These are phyloP conservation scores for Flaveria bidentis DNA, from an alignment of 129 eudicot species.

Conservation along the genomic window DNA sequence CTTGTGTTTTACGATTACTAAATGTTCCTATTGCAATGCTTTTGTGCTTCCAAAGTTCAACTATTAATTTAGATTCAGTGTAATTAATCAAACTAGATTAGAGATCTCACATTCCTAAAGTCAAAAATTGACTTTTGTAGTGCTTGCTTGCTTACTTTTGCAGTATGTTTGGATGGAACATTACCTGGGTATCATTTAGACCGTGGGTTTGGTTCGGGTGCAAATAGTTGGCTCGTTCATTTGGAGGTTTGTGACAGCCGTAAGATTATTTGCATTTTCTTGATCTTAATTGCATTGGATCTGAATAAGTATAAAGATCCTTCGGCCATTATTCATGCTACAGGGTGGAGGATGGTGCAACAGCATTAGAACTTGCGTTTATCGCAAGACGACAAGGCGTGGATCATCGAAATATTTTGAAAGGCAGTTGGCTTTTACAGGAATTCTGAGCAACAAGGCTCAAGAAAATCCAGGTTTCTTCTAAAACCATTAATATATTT, in stretches of 20 bases:
- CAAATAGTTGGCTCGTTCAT: conserved; percentile 93
- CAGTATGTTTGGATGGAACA: conserved; percentile 97
- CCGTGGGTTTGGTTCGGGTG: conserved; percentile 88
- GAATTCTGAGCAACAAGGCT: conserved; percentile 44
- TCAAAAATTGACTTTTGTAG: conserved; percentile 27
- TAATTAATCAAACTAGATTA: not conserved
- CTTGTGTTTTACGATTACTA: not conserved
- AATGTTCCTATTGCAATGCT: not conserved
- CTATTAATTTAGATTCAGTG: not conserved
- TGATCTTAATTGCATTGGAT: conserved; percentile 15
- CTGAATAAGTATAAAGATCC: not conserved
- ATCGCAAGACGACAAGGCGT: conserved; percentile 34
- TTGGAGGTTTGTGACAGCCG: conserved; percentile 62
- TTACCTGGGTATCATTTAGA: conserved; percentile 88
- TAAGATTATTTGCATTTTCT: not conserved
- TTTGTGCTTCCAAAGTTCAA: not conserved
- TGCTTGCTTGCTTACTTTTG: conserved; percentile 12
- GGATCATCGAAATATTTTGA: conserved; percentile 43
- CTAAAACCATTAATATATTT: not conserved
- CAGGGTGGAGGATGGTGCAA: conserved; percentile 66
- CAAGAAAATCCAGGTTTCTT: conserved; percentile 50
- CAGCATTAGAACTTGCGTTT: conserved; percentile 37
- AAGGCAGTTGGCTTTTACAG: conserved; percentile 42
- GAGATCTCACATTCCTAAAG: not conserved
- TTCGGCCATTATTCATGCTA: conserved; percentile 3